Percentiles rank a stretch among this genome's conserved stretches.
Conservation (phyloP, 179 eudicot genomes). For the Monotropa hypopitys region DNA sequence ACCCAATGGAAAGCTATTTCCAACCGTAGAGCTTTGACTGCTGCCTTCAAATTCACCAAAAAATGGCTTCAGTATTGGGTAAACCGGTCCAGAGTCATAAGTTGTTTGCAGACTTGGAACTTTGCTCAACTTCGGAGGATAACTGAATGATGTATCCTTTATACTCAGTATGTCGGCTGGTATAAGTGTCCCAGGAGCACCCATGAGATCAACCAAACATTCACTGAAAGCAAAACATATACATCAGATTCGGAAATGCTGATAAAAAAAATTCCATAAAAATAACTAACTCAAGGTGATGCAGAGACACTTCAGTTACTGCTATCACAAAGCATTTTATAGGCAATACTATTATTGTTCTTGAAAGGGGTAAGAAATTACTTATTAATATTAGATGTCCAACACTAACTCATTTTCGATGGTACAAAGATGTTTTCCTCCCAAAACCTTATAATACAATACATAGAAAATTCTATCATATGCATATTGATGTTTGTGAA, state of each 20-base stretch:
- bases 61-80: slow-evolving; percentile 19
- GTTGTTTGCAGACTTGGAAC: slow-evolving; percentile 31
- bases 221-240: slow-evolving; percentile 45
- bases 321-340: too few species aligned
- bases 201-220: slow-evolving; percentile 98
- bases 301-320: too few species aligned
- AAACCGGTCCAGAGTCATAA: slow-evolving; percentile 27
- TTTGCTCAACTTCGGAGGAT: slow-evolving; percentile 34
- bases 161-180: slow-evolving; percentile 62
- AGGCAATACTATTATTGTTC: too few species aligned
- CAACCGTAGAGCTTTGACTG: slow-evolving; percentile 21
- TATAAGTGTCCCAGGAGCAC: slow-evolving; percentile 90
- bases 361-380: too few species aligned
- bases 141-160: slow-evolving; percentile 38
- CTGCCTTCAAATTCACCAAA: slow-evolving; percentile 18
- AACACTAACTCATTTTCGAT: too few species aligned
- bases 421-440: too few species aligned
- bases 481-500: too few species aligned
- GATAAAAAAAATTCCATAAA: neutral
- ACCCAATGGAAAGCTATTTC: slow-evolving; percentile 15
- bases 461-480: too few species aligned
- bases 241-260: slow-evolving; percentile 13
- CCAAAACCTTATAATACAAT: too few species aligned
- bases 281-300: neutral
- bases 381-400: too few species aligned